Conservation (phyloP, 2,329 filamentous ascomycete species). For the Botrytis hyacinthi region DNA sequence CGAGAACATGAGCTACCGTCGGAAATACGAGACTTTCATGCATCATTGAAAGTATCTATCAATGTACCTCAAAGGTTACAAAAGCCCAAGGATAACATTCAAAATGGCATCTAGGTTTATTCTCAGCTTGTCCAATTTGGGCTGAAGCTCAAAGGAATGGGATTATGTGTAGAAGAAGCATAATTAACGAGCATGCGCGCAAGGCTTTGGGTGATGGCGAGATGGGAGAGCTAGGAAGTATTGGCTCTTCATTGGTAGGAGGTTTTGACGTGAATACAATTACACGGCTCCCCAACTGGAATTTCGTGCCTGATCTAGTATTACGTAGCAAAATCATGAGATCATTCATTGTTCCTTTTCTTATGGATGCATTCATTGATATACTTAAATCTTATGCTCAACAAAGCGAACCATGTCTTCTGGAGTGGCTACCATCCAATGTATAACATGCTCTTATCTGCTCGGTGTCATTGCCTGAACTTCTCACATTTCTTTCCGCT, state of each 20-base stretch:
- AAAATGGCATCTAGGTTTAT: background rate
- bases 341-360: background rate
- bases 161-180: background rate
- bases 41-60: background rate
- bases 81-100: background rate
- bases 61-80: background rate
- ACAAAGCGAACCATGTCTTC: background rate
- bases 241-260: background rate
- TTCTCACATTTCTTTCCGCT: background rate
- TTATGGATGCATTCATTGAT: background rate
- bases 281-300: background rate
- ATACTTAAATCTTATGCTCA: background rate
- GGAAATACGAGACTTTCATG: background rate
- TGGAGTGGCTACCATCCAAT: background rate
- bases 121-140: background rate
- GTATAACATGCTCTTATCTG: background rate
- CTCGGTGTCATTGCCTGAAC: background rate
- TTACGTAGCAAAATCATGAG: background rate
- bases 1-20: background rate
- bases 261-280: background rate
- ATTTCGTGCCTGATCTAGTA: background rate
- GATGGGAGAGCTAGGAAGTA: background rate
- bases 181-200: background rate
- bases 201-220: background rate
- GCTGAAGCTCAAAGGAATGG: background rate